Conservation (phyloP, 768 basidiomycete species). For the Nidula microcarpa region DNA sequence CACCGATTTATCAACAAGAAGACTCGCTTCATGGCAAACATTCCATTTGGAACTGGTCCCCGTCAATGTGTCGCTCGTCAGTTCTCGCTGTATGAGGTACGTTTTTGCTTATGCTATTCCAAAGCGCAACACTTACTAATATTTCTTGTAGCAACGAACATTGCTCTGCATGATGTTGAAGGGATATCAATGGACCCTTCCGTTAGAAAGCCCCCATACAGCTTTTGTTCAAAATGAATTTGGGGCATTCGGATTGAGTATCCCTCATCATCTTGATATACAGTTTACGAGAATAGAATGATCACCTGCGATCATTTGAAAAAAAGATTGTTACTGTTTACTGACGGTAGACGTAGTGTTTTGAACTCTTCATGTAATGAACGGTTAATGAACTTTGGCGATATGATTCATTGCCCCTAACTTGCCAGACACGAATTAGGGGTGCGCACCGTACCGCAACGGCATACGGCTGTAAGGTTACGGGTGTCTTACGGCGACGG, state of each 20-base stretch:
- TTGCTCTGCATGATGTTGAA: slow-evolving; percentile 27
- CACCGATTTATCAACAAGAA: slow-evolving; percentile 19
- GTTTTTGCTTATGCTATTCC: too few relatives aligned
- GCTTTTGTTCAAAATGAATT: slow-evolving; percentile 26
- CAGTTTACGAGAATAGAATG: slow-evolving; percentile 19
- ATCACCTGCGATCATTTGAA: too few relatives aligned
- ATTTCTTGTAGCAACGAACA: slow-evolving; percentile 10
- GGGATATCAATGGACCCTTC: slow-evolving; percentile 29
- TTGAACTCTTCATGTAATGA: too few relatives aligned
- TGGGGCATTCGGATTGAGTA: slow-evolving; percentile 27
- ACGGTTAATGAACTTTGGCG: too few relatives aligned
- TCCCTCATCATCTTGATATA: slow-evolving; percentile 27
- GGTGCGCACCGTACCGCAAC: too few relatives aligned
- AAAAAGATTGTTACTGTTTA: too few relatives aligned
- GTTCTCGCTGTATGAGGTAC: slow-evolving; percentile 21
- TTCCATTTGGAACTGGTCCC: slow-evolving; percentile 27
- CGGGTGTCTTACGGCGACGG: too few relatives aligned
- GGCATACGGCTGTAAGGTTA: too few relatives aligned
- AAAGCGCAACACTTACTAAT: too few relatives aligned
- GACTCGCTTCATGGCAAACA: slow-evolving; percentile 10
- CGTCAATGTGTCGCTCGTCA: slow-evolving; percentile 28
- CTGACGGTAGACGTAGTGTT: too few relatives aligned
- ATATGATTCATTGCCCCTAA: too few relatives aligned
- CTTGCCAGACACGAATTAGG: too few relatives aligned
- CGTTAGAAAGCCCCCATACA: slow-evolving; percentile 18